Evolutionary conservation across 768 basidiomycete genomes (phyloP), one percentile per base, ranked within the genome.

Genomic region (Kwoniella sp.): DNA sequence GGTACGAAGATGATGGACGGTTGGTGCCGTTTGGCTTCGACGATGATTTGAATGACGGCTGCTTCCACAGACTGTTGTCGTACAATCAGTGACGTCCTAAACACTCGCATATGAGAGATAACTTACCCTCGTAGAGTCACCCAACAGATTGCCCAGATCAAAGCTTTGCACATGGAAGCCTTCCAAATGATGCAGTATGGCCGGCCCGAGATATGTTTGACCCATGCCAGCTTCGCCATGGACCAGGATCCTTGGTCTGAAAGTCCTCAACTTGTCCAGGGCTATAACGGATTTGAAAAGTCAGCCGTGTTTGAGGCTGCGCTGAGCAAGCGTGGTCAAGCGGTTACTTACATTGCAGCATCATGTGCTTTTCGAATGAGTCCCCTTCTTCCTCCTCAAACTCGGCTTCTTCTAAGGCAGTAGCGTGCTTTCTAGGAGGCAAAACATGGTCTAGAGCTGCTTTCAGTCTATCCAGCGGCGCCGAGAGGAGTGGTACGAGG

Each of bases 1-100:
- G 95, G 95, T 29, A 99, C 91, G 79, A 94, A 98, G 52, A 99
- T 86, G 37, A 98, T 88, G 0, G 92, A 93, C 0, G 96, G 96
- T 71, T 95, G 93, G 77, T 96, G 91, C 26, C 95, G 88, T 77
- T 97, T 98, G 0, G 95, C 96, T 79, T 99, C 96, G 22, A 94
- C 85, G 74, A 99, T 97, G 19, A 96, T 83, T 71, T 98, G 94
- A 3, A 97, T 92, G 58, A 97, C 87, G 1, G 91, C 89, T 1
- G 96, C 91, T 80, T 99, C 96, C 4, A 87, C 81, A 0, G 91
- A 91, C 92, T 95, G 58, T 6, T 54, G 56, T 27, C 36, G 13
- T 51, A 12, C 21, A n/a, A 27, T 19, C 29, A 9, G 24, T 54
- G n/a, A n/a, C n/a, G n/a, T n/a, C n/a, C 25, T 33, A 33, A 33